phyloP scores from a whole-genome alignment of 2,329 filamentous ascomycete species.

The Phoma sp. region DNA sequence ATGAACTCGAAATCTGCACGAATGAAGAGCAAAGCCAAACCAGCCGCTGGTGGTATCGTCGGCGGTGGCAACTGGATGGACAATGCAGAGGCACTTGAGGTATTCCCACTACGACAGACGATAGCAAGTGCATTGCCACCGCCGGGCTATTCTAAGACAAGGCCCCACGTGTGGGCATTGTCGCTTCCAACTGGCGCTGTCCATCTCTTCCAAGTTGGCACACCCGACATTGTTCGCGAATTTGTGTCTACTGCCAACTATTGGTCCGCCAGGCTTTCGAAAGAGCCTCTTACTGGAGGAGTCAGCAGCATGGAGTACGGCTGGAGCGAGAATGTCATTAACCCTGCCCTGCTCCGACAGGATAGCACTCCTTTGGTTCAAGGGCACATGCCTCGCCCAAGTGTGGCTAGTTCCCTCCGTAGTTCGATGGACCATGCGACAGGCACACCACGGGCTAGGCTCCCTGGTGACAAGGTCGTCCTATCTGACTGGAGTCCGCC shows the following conservation, averaged over 20 bases:
- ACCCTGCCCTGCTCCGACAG: slow-evolving; percentile 54
- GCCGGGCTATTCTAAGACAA: slow-evolving; percentile 87
- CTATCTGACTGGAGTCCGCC: slow-evolving; percentile 91
- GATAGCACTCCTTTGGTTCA: slow-evolving; percentile 42
- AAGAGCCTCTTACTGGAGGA: slow-evolving; percentile 88
- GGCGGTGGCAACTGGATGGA: slow-evolving; percentile 99
- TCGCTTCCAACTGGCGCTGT: slow-evolving; percentile 91
- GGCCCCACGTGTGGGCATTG: slow-evolving; percentile 92
- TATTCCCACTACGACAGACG: slow-evolving; percentile 87
- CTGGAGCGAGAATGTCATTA: slow-evolving; percentile 86
- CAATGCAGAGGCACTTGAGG: slow-evolving; percentile 87
- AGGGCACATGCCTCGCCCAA: slow-evolving; percentile 54
- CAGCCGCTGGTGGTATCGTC: slow-evolving; percentile 70
- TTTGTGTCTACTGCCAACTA: slow-evolving; percentile 96
- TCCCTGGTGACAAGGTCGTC: slow-evolving; percentile 82
- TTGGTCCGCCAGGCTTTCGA: slow-evolving; percentile 93
- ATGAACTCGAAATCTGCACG: slow-evolving; percentile 75
- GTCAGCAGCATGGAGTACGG: slow-evolving; percentile 98
- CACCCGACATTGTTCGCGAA: slow-evolving; percentile 90
- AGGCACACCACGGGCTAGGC: slow-evolving; percentile 64
- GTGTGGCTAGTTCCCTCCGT: slow-evolving; percentile 66
- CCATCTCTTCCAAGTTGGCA: slow-evolving; percentile 97
- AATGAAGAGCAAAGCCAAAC: slow-evolving; percentile 66
- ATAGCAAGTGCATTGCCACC: slow-evolving; percentile 88
- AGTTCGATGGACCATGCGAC: slow-evolving; percentile 64